phyloP scores from a whole-genome alignment of 257 asterid genomes.

The Mitragyna speciosa region DNA sequence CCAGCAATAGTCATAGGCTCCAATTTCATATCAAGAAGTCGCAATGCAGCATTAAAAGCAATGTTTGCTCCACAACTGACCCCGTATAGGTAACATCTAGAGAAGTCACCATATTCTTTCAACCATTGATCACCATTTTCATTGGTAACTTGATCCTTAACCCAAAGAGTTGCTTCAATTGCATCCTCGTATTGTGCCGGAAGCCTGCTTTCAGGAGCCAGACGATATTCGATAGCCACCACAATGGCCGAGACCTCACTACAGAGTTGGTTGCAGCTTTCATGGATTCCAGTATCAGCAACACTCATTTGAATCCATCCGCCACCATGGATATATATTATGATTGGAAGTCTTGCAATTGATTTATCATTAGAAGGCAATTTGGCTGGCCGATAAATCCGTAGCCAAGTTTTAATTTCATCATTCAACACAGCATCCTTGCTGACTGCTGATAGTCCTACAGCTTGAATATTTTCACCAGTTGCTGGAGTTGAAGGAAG shows the following conservation, averaged over 20 bases:
- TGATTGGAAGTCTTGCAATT: conserved; percentile 65
- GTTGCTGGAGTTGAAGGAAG: conserved; percentile 62
- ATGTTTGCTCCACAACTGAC: conserved; percentile 65
- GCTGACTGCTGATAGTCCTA: conserved; percentile 58
- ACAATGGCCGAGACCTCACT: conserved; percentile 59
- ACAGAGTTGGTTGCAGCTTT: conserved; percentile 44
- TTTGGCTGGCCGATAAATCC: conserved; percentile 73
- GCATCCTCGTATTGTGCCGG: conserved; percentile 89
- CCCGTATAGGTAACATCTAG: conserved; percentile 74
- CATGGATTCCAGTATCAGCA: conserved; percentile 45
- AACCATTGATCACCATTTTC: conserved; percentile 66
- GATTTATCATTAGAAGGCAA: conserved; percentile 51
- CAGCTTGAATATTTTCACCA: conserved; percentile 40
- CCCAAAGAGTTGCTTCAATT: conserved; percentile 64
- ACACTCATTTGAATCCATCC: conserved; percentile 61
- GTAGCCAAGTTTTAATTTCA: conserved; percentile 60
- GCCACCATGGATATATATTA: conserved; percentile 66
- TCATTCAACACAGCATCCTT: conserved; percentile 62
- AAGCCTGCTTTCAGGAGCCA: conserved; percentile 81
- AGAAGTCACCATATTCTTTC: conserved; percentile 54
- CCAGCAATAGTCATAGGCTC: conserved; percentile 55
- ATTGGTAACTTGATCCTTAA: conserved; percentile 42
- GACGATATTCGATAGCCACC: conserved; percentile 65
- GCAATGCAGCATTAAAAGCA: conserved; percentile 51
- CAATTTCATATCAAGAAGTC: conserved; percentile 41